Conservation (phyloP, 2,329 filamentous ascomycete genomes). For the Penicillium psychrosexuale region DNA sequence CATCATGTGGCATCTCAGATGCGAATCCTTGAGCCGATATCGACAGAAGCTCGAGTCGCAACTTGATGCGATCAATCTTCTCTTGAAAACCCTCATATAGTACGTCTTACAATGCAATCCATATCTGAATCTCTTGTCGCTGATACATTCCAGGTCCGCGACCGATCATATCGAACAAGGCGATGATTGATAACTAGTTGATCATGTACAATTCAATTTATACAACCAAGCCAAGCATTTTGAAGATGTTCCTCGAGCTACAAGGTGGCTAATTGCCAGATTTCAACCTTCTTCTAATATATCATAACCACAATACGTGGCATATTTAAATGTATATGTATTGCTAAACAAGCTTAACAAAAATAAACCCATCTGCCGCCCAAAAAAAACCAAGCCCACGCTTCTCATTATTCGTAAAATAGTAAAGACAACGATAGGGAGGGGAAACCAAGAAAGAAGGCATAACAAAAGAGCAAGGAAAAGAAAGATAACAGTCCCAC, state of each 20-base stretch:
- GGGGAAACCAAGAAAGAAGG: constrained; percentile 1
- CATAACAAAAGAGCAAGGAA: constrained; percentile 3
- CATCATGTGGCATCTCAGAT: constrained; percentile 1
- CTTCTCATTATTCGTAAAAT: constrained; percentile 10
- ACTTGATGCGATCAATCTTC: background rate
- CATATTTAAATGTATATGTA: background rate
- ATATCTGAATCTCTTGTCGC: background rate
- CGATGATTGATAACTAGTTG: background rate
- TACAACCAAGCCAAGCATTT: too few relatives aligned
- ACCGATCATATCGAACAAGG: constrained; percentile 5
- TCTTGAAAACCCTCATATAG: constrained; percentile 2
- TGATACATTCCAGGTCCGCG: background rate
- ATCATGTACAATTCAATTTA: background rate
- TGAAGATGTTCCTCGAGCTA: background rate
- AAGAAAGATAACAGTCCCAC: background rate
- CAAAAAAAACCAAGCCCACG: constrained; percentile 1
- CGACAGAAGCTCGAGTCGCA: constrained; percentile 5
- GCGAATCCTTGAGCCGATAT: constrained; percentile 1
- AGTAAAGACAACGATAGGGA: background rate
- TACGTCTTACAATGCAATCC: background rate
- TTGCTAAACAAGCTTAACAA: background rate
- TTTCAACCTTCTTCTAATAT: background rate
- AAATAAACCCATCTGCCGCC: background rate
- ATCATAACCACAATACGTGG: background rate
- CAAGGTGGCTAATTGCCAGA: background rate